Base-by-base conservation (phyloP, 2,329 filamentous ascomycete genomes). In the Pochonia chlamydosporia region DNA sequence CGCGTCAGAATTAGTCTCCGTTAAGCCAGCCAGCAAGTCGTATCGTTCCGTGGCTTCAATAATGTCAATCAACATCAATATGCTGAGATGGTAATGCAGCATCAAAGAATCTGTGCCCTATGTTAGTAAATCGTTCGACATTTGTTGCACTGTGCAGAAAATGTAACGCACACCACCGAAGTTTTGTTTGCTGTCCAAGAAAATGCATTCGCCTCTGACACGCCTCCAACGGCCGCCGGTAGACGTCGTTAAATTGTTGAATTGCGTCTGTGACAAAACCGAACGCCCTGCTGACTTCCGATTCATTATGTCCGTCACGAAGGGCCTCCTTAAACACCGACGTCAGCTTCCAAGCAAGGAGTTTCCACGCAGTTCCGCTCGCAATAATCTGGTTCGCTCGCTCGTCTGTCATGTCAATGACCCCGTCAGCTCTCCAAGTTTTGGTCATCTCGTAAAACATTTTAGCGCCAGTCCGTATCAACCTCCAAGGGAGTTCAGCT, bases 31-130 rank as follows among this genome's bases (percentile, higher is more conserved):
- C 0, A 63, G 41, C 1, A 64, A 45, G 23, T 64, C 61, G 11
- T 49, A 52, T 2, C 60, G 56, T 25, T 61, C 56, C 0, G 59
- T 56, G 2, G 55, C 61, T 28, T 64, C 59, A 16, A 64, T 59
- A 3, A 57, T 56, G 23, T 64, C 62, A 1, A 58, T 48, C 1
- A 63, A 44, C 55, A 64, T 61, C 1, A 64, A 35, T 7, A 64
- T 63, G 49, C 62, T 62, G 5, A 64, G 54, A 21, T 64, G 58
- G 24, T 63, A 64, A 35, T 64, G 62, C 10, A 64, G 53, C 62
- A 63, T 64, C 1, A 63, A 55, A 14, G 60, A 62, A 45, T 63
- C 61, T 62, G 18, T 18, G n/a, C n/a, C 3, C 14, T 16, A 3
- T n/a, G 37, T 52, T 20, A 50, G 46, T 33, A 9, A 40, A 5